Percentiles rank a stretch among this genome's conserved stretches.
phyloP scores from a whole-genome alignment of 2,329 filamentous ascomycete species.

The Sporothrix sp. region DNA sequence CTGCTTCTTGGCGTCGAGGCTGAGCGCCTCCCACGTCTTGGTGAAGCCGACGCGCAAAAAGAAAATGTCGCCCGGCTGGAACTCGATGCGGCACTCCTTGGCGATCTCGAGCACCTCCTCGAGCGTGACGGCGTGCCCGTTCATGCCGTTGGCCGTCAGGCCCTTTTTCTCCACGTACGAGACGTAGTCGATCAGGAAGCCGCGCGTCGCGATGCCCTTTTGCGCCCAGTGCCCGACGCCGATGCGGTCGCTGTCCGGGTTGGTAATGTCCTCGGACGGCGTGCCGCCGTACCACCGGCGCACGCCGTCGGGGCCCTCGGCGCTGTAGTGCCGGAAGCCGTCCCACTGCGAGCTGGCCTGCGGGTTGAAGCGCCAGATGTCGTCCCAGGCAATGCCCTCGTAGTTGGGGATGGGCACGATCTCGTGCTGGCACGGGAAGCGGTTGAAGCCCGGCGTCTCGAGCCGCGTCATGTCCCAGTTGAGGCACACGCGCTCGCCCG shows the following conservation, averaged over 20 bases:
- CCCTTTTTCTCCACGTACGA: constrained; percentile 30
- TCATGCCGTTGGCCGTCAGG: constrained; percentile 30
- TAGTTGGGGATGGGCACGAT: constrained; percentile 8
- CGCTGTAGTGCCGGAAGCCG: constrained; percentile 11
- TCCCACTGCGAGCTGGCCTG: constrained; percentile 12
- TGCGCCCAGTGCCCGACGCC: constrained; percentile 9
- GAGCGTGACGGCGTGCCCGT: constrained; percentile 33
- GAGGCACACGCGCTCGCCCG: constrained; percentile 33
- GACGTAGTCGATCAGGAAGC: constrained; percentile 44
- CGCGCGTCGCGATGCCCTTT: constrained; percentile 37
- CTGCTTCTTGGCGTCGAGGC: constrained; percentile 28
- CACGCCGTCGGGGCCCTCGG: background rate
- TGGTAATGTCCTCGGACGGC: background rate
- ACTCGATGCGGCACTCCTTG: constrained; percentile 31
- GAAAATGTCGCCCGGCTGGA: constrained; percentile 44
- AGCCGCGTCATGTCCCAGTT: constrained; percentile 23
- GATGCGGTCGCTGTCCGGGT: constrained; percentile 3
- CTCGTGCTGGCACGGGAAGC: constrained; percentile 3
- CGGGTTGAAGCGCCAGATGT: constrained; percentile 26
- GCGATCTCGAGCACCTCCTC: constrained; percentile 34
- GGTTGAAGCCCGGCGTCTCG: constrained; percentile 7
- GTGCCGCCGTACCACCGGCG: constrained; percentile 9
- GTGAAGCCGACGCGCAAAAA: constrained; percentile 46
- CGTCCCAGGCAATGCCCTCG: constrained; percentile 20
- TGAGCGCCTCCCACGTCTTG: constrained; percentile 31